phyloP scores from a whole-genome alignment of 2,329 filamentous ascomycete genomes.

The Fusarium algeriense region DNA sequence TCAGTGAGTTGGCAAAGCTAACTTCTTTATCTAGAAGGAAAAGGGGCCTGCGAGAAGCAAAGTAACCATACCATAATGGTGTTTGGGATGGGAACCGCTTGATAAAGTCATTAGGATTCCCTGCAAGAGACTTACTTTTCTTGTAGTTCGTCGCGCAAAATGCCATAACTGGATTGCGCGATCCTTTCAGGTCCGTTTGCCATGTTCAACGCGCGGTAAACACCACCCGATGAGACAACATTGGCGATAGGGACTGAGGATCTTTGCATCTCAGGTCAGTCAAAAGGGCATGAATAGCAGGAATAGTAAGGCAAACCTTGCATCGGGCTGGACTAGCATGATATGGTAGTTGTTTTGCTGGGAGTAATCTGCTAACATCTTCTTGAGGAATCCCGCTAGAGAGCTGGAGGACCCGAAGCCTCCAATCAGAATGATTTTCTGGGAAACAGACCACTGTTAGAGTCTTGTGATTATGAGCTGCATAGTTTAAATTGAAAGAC shows the following conservation, averaged over 20 bases:
- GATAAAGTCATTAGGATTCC: too few relatives aligned
- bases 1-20: too few relatives aligned
- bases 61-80: too few relatives aligned
- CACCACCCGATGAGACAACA: neutral
- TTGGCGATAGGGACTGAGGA: neutral
- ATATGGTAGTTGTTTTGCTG: neutral
- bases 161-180: slow-evolving; percentile 2
- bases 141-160: neutral
- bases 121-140: too few relatives aligned
- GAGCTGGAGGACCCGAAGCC: slow-evolving; percentile 1
- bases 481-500: too few relatives aligned
- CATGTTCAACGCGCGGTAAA: neutral
- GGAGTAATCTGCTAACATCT: neutral
- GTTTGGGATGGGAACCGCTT: too few relatives aligned
- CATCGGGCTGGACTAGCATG: neutral
- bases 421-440: slow-evolving; percentile 6
- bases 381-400: neutral
- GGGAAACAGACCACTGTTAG: too few relatives aligned
- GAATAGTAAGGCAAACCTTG: neutral
- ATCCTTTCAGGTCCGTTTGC: neutral
- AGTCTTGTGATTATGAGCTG: too few relatives aligned
- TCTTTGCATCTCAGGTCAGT: neutral
- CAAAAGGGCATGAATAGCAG: neutral
- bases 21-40: too few relatives aligned
- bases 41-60: too few relatives aligned